Conservation (phyloP, 495 filamentous ascomycete species). For the Coniosporium apollinis region DNA sequence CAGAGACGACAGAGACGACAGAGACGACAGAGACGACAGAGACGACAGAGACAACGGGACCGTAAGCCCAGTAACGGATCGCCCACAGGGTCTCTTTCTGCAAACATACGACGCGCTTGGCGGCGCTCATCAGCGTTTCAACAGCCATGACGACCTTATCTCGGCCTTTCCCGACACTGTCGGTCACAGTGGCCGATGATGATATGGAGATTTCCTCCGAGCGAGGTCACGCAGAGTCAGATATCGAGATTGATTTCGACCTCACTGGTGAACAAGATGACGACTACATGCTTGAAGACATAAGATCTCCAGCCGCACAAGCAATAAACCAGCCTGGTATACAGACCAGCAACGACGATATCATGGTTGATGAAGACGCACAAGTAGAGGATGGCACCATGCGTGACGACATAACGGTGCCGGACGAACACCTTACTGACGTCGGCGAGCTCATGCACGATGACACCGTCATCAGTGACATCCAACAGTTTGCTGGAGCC, state of each 20-base stretch:
- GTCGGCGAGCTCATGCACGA: constrained; percentile 4
- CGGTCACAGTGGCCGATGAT: constrained; percentile 22
- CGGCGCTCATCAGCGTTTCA: neutral
- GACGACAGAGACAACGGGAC: too few species aligned
- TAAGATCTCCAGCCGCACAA: too few species aligned
- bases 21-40: too few species aligned
- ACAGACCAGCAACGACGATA: constrained; percentile 24
- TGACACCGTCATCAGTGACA: neutral
- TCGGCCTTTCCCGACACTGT: constrained; percentile 4
- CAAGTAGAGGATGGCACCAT: constrained; percentile 4
- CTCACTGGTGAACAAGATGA: constrained; percentile 39
- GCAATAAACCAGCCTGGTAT: constrained; percentile 14
- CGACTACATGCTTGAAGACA: constrained; percentile 46
- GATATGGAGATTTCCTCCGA: constrained; percentile 39
- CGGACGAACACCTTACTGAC: constrained; percentile 8
- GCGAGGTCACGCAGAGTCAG: constrained; percentile 34
- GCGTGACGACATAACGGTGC: constrained; percentile 3
- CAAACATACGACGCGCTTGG: neutral
- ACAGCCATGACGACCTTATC: neutral
- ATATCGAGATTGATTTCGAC: constrained; percentile 65
- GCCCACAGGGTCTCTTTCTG: neutral
- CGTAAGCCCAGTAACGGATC: too few species aligned
- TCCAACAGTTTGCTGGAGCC: neutral
- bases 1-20: too few species aligned
- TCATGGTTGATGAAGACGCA: constrained; percentile 29